Base-by-base conservation (phyloP, 192 early-diverging fungal genomes). In the Coemansia sp. region DNA sequence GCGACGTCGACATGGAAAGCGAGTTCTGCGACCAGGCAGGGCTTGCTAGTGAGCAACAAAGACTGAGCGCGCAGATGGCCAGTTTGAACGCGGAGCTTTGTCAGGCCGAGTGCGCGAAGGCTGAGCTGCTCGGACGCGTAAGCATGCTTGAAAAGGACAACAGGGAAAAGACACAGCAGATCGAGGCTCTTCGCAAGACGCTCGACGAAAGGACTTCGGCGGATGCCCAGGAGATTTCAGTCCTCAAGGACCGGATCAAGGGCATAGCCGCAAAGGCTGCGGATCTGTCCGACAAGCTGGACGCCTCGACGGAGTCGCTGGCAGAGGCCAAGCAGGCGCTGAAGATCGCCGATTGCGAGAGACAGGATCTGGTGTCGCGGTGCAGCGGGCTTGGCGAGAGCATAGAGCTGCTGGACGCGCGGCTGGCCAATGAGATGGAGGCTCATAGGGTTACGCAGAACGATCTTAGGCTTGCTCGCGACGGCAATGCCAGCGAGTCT, bases 11-110 rank as follows among this genome's bases (percentile, higher is more conserved):
- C 11, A 35, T 35, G 34, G 34, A 35, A 35, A 35, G 11, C 11
- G 11, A 10, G 7, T 35, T 0, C 11, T 35, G 7, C 11, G 34
- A 35, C 34, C 34, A 1, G 6, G 34, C 6, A 10, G 7, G 11
- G 1, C 11, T 13, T 0, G 25, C 19, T 6, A 22, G 16, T 48
- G 8, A 60, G 23, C 35, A 55, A 20, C 52, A 62, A n/a, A 50
- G 57, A 29, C 56, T 69, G 14, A 69, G 59, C 4, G 46, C 67
- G 20, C 61, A 69, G 45, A 53, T 69, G 3, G 29, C 63, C 23
- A 63, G 36, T 46, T 47, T 69, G 11, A 69, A 39, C 49, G 49
- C 55, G 1, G 67, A 69, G 48, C 20, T 69, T 2, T 54, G 22
- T 8, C 60, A 63, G 56, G 14, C 56, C 7, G 35, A 58, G 2